Percentiles rank a stretch among this genome's conserved stretches.
phyloP scores from a whole-genome alignment of 257 asterid genomes.

The Scutellaria galericulata region DNA sequence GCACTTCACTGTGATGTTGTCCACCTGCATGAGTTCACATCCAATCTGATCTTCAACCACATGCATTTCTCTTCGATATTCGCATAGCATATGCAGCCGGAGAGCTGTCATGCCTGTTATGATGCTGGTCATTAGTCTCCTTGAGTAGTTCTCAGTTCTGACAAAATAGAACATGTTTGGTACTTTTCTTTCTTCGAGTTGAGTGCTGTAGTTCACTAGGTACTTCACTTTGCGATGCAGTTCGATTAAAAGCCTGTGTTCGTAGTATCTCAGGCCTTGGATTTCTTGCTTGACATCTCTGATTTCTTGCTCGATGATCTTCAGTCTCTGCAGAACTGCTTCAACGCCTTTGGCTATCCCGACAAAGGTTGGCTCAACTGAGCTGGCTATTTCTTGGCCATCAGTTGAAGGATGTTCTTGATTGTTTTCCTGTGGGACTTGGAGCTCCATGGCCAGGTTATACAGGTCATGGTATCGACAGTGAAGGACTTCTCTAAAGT shows the following conservation, averaged over 20 bases:
- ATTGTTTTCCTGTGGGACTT: conserved; percentile 60
- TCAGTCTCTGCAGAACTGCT: conserved; percentile 70
- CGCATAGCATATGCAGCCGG: conserved; percentile 80
- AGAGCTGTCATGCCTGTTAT: conserved; percentile 80
- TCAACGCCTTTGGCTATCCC: conserved; percentile 93
- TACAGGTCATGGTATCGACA: conserved; percentile 74
- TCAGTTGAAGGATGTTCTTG: conserved; percentile 36
- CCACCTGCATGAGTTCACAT: conserved; percentile 82
- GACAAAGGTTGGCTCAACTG: conserved; percentile 68
- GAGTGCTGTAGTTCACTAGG: conserved; percentile 70
- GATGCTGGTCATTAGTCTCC: conserved; percentile 74
- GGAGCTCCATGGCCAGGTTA: conserved; percentile 86
- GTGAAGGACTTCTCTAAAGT: conserved; percentile 86
- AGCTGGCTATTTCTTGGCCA: conserved; percentile 50
- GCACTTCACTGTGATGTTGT: conserved; percentile 64
- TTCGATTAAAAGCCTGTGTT: conserved; percentile 70
- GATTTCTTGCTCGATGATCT: conserved; percentile 87
- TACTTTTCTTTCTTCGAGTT: conserved; percentile 75
- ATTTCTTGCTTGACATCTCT: conserved; percentile 84
- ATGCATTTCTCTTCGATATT: conserved; percentile 76
- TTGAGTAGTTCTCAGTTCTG: conserved; percentile 72
- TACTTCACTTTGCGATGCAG: conserved; percentile 75
- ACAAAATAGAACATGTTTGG: conserved; percentile 85
- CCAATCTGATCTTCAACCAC: conserved; percentile 87
- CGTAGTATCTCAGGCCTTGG: conserved; percentile 85